Percentiles rank a stretch among this genome's conserved stretches.
These are phyloP conservation scores for Globomyces pollinis-pini DNA, from an alignment of 192 early-diverging fungal genomes.

Conservation along the genomic window DNA sequence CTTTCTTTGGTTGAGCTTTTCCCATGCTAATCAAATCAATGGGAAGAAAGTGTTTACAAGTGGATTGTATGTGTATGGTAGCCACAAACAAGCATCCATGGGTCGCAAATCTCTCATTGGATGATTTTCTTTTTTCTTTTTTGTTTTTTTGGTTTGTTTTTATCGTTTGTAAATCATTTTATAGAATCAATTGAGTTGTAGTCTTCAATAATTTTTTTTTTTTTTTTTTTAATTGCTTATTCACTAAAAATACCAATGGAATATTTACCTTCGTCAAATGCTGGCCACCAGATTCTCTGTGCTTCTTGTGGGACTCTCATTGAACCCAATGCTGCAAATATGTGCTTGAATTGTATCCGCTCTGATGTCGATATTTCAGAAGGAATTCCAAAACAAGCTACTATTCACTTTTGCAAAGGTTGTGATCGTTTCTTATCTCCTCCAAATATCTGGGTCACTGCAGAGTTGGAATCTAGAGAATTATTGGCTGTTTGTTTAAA, in stretches of 20 bases:
- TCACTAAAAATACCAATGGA: too few relatives aligned
- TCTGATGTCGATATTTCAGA: slow-evolving; percentile 97
- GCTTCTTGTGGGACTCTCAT: slow-evolving; percentile 91
- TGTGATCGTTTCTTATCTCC: slow-evolving; percentile 97
- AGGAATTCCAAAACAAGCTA: slow-evolving; percentile 95
- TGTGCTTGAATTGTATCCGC: slow-evolving; percentile 98
- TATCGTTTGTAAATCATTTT: too few relatives aligned
- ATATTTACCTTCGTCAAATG: not conserved
- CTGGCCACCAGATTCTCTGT: slow-evolving; percentile 53
- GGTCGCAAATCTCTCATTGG: too few relatives aligned
- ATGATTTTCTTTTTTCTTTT: too few relatives aligned
- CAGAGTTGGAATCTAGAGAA: slow-evolving; percentile 83
- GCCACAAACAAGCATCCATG: too few relatives aligned
- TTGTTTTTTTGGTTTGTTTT: too few relatives aligned
- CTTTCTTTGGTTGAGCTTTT: slow-evolving; percentile 53
- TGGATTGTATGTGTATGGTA: too few relatives aligned
- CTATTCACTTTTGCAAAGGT: slow-evolving; percentile 91
- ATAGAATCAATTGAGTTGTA: too few relatives aligned
- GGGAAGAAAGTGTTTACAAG: too few relatives aligned
- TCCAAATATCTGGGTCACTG: slow-evolving; percentile 81
- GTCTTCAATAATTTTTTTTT: too few relatives aligned
- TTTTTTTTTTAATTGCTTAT: too few relatives aligned
- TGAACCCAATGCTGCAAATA: slow-evolving; percentile 94
- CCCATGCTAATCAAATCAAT: too few relatives aligned
- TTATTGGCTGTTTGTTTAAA: slow-evolving; percentile 88